phyloP scores from a whole-genome alignment of 805 yeast species.

The Spencermartinsiella europaea region DNA sequence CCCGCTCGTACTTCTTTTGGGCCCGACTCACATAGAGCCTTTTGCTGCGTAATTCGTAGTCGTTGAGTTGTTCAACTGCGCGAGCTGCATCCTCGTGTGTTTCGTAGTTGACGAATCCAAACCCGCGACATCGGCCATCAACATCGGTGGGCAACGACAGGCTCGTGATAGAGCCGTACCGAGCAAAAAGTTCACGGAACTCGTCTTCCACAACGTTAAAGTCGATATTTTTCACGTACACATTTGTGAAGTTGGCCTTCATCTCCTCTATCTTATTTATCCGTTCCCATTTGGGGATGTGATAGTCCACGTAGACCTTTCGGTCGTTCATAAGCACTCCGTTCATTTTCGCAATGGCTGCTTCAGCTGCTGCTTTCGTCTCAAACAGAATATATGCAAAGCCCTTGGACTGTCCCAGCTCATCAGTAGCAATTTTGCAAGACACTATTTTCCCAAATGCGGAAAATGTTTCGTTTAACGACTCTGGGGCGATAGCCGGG shows the following conservation, averaged over 20 bases:
- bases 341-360: constrained; percentile 94
- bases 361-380: constrained; percentile 83
- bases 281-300: constrained; percentile 88
- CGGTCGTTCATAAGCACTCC: constrained; percentile 97
- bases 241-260: constrained; percentile 91
- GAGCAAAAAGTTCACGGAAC: constrained; percentile 64
- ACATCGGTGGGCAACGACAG: constrained; percentile 71
- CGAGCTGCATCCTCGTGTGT: constrained; percentile 80
- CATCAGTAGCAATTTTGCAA: constrained; percentile 95
- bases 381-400: constrained; percentile 98
- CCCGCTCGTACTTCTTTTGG: constrained; percentile 97
- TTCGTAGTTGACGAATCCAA: constrained; percentile 92
- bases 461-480: constrained; percentile 47
- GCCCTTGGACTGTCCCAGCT: constrained; percentile 85
- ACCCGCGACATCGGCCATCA: constrained; percentile 89
- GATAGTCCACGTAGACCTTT: constrained; percentile 94
- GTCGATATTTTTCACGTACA: constrained; percentile 87
- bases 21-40: constrained; percentile 95
- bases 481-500: constrained; percentile 48
- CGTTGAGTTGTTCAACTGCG: constrained; percentile 91
- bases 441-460: constrained; percentile 93
- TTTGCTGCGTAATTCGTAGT: constrained; percentile 70
- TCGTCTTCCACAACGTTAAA: constrained; percentile 48
- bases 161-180: constrained; percentile 79
- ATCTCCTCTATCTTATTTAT: constrained; percentile 85